Percentiles rank a stretch among this genome's conserved stretches.
These are phyloP conservation scores for Lasiosphaeria ovina DNA, from an alignment of 495 filamentous ascomycete species.

Conservation along the genomic window DNA sequence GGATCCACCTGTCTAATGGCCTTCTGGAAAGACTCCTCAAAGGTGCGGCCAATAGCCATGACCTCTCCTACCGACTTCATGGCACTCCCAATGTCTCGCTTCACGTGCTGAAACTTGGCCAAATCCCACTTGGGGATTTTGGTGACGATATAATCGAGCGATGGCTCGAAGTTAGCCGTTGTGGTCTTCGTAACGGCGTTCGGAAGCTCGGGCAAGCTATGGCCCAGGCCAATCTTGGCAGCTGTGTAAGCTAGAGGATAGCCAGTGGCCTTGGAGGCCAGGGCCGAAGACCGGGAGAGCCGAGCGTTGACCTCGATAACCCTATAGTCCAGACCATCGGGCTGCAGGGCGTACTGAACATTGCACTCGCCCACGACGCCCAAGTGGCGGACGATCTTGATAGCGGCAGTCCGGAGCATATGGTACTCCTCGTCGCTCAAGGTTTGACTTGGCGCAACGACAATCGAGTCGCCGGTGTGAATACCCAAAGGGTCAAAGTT, in stretches of 20 bases:
- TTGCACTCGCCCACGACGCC: constrained; percentile 98
- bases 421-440: constrained; percentile 97
- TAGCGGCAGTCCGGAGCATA: constrained; percentile 94
- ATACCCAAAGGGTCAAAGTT: constrained; percentile 97
- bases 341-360: constrained; percentile 95
- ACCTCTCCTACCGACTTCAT: constrained; percentile 99
- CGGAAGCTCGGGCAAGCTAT: constrained; percentile 90
- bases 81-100: constrained; percentile 91
- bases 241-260: constrained; percentile 97
- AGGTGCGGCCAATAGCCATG: constrained; percentile 97
- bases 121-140: constrained; percentile 98
- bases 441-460: constrained; percentile 93
- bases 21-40: constrained; percentile 99
- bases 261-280: constrained; percentile 96
- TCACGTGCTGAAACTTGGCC: constrained; percentile 97
- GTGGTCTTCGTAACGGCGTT: constrained; percentile 98
- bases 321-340: constrained; percentile 91
- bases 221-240: constrained; percentile 93
- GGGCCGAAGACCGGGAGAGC: constrained; percentile 91
- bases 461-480: constrained; percentile 95
- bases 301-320: constrained; percentile 99
- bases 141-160: constrained; percentile 93
- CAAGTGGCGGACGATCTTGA: constrained; percentile 93
- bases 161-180: constrained; percentile 97
- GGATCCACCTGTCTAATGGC: constrained; percentile 96